Evolutionary conservation across 1,139 yeast species (phyloP).

Genomic region (Yamadazyma dendronema): DNA sequence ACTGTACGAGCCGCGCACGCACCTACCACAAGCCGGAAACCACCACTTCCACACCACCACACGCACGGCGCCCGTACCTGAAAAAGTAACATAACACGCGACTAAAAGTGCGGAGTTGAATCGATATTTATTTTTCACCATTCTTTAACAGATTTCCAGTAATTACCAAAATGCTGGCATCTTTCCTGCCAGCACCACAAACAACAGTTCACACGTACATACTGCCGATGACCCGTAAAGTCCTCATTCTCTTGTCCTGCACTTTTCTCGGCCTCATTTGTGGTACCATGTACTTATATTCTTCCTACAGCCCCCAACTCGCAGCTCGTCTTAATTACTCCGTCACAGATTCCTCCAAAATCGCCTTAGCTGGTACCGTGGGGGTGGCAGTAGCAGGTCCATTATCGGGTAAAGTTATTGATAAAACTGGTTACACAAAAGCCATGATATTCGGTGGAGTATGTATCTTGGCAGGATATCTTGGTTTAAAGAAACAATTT

Average conservation of each 20-base stretch:
- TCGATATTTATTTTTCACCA: neutral
- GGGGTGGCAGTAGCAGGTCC: slow-evolving; percentile 61
- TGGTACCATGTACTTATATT: slow-evolving; percentile 60
- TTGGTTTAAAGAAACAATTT: slow-evolving; percentile 46
- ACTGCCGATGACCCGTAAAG: slow-evolving; percentile 25
- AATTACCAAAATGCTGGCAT: too few species aligned
- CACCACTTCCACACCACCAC: too few species aligned
- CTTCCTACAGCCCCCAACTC: slow-evolving; percentile 65
- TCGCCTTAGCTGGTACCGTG: slow-evolving; percentile 59
- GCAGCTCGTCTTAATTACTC: slow-evolving; percentile 49
- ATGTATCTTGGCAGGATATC: slow-evolving; percentile 43
- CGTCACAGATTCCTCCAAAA: slow-evolving; percentile 54
- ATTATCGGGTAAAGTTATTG: slow-evolving; percentile 59
- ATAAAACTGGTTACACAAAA: slow-evolving; percentile 46
- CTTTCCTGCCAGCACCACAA: neutral
- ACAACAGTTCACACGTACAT: neutral
- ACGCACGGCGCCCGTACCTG: too few species aligned
- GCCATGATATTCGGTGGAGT: slow-evolving; percentile 46
- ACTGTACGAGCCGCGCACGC: too few species aligned
- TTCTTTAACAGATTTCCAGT: neutral
- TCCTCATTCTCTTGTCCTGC: slow-evolving; percentile 41
- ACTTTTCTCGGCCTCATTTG: slow-evolving; percentile 53
- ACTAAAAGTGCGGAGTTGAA: neutral
- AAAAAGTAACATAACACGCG: neutral
- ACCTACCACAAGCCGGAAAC: too few species aligned